Evolutionary conservation across 2,329 filamentous ascomycete species (phyloP).

Genomic region (Neophaeococcomyces mojaviensis): DNA sequence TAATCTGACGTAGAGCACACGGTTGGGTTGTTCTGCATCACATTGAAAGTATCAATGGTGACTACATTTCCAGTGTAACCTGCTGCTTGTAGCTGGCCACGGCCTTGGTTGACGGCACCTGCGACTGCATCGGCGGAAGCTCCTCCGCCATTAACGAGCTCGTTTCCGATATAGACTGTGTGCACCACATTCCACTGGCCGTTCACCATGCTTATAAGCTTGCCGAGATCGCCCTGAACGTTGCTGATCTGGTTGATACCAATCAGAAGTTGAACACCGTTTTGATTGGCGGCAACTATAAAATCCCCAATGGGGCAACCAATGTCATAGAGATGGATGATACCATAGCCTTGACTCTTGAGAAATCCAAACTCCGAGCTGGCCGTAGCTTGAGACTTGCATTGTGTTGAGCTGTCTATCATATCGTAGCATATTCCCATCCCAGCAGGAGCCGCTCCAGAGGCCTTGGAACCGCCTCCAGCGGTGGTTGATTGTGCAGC

Average conservation of each 20-base stretch:
- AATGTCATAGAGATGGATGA: slow-evolving; percentile 70
- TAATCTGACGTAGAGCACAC: slow-evolving; percentile 70
- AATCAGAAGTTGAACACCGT: slow-evolving; percentile 63
- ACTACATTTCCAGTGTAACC: slow-evolving; percentile 70
- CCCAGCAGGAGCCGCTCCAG: slow-evolving; percentile 18
- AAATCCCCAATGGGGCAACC: slow-evolving; percentile 64
- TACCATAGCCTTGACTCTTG: slow-evolving; percentile 47
- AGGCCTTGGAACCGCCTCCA: neutral
- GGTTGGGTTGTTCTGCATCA: slow-evolving; percentile 56
- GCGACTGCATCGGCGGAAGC: slow-evolving; percentile 50
- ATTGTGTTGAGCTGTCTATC: slow-evolving; percentile 50
- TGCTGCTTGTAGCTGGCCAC: slow-evolving; percentile 48
- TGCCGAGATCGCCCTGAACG: slow-evolving; percentile 50
- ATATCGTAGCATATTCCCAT: slow-evolving; percentile 53
- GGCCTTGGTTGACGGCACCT: slow-evolving; percentile 50
- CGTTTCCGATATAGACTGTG: slow-evolving; percentile 72
- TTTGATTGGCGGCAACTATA: slow-evolving; percentile 54
- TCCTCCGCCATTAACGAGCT: slow-evolving; percentile 61
- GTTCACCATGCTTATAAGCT: slow-evolving; percentile 52
- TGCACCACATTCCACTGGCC: slow-evolving; percentile 62
- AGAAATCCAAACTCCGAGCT: slow-evolving; percentile 55
- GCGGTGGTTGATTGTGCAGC: neutral
- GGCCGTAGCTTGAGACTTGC: slow-evolving; percentile 60
- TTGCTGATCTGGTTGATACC: slow-evolving; percentile 61
- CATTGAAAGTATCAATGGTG: slow-evolving; percentile 70